These are phyloP conservation scores for Pestalotiopsis sp. DNA, from an alignment of 2,329 filamentous ascomycete species.

Conservation along the genomic window DNA sequence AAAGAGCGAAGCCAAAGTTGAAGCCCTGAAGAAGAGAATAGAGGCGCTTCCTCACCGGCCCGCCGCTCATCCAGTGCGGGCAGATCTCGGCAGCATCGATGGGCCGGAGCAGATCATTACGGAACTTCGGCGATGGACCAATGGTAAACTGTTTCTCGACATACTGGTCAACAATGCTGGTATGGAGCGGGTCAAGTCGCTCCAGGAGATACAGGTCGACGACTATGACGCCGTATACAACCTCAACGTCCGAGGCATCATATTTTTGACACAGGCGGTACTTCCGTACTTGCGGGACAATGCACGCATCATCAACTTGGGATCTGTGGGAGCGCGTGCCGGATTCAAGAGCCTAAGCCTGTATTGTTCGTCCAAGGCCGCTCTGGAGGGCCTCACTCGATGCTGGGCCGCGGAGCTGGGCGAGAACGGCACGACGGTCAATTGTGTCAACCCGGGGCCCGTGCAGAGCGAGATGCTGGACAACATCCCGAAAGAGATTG, in stretches of 20 bases:
- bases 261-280: constrained; percentile 55
- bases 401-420: constrained; percentile 62
- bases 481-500: constrained; percentile 48
- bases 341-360: constrained; percentile 48
- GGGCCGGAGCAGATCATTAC: constrained; percentile 22
- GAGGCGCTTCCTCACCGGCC: constrained; percentile 44
- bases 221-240: constrained; percentile 58
- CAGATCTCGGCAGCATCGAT: constrained; percentile 24
- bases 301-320: constrained; percentile 60
- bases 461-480: constrained; percentile 60
- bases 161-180: constrained; percentile 42
- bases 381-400: constrained; percentile 61
- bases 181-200: constrained; percentile 32
- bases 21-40: constrained; percentile 61
- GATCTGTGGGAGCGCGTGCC: constrained; percentile 51
- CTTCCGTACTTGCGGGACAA: constrained; percentile 49
- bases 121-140: constrained; percentile 25
- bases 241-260: constrained; percentile 56
- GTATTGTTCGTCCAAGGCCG: constrained; percentile 61
- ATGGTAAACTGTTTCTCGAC: constrained; percentile 24
- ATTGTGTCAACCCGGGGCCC: constrained; percentile 61
- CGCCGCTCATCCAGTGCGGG: constrained; percentile 17
- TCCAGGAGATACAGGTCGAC: constrained; percentile 44
- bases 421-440: constrained; percentile 58
- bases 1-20: constrained; percentile 59